Conservation (phyloP, 768 basidiomycete genomes). For the Tricholoma matsutake region DNA sequence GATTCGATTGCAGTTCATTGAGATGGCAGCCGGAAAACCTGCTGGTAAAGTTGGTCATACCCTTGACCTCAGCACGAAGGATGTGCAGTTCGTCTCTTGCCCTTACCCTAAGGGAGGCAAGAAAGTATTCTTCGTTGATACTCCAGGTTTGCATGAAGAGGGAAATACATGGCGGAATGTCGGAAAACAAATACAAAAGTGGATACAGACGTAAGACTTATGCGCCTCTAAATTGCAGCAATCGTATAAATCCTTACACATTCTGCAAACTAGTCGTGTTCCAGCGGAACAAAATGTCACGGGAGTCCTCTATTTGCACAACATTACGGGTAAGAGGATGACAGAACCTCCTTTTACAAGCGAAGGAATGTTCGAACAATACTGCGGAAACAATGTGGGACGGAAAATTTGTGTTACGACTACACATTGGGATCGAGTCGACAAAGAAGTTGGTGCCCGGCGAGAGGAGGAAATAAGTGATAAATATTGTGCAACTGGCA, state of each 20-base stretch:
- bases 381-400: not conserved
- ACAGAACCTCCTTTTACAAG: not conserved
- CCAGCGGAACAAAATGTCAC: not conserved
- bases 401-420: conserved; percentile 1
- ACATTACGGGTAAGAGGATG: not conserved
- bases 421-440: conserved; percentile 2
- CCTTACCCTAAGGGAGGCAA: not conserved
- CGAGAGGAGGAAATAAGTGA: not conserved
- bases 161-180: conserved; percentile 2
- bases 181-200: not conserved
- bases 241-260: not conserved
- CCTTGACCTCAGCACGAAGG: not conserved
- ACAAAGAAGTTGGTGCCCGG: not conserved
- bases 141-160: conserved; percentile 2
- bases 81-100: not conserved
- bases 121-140: conserved; percentile 2
- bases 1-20: not conserved
- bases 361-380: not conserved
- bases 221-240: not conserved
- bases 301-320: conserved; percentile 2
- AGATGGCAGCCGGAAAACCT: not conserved
- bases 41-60: not conserved
- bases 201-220: conserved; percentile 1
- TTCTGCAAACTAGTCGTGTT: not conserved
- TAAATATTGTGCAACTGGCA: conserved; percentile 3